These are phyloP conservation scores for Hortaea werneckii DNA, from an alignment of 2,329 filamentous ascomycete species.

Conservation along the genomic window DNA sequence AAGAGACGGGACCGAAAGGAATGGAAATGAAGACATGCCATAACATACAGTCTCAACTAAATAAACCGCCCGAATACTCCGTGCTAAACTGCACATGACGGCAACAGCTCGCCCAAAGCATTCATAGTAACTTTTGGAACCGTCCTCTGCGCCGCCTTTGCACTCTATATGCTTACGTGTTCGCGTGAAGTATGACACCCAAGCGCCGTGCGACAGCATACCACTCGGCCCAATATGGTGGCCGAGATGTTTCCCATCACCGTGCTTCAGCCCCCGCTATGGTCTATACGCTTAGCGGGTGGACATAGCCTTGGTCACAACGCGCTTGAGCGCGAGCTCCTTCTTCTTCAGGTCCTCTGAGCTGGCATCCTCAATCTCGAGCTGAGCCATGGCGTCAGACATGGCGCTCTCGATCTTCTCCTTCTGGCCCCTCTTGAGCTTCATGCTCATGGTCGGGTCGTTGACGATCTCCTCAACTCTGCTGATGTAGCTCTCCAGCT, in stretches of 20 bases:
- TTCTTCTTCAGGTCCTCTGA: conserved; percentile 99
- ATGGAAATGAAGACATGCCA: not conserved
- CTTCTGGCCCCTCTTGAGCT: conserved; percentile 98
- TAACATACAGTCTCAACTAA: not conserved
- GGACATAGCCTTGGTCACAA: conserved; percentile 71
- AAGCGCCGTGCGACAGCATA: too few relatives aligned
- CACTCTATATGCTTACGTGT: not conserved
- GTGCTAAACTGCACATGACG: not conserved
- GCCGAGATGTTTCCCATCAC: too few relatives aligned
- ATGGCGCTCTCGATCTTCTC: conserved; percentile 98
- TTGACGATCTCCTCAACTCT: conserved; percentile 98
- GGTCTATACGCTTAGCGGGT: conserved; percentile 21
- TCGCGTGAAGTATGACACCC: not conserved
- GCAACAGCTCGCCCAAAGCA: not conserved
- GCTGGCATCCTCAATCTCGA: conserved; percentile 85
- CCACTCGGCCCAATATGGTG: too few relatives aligned
- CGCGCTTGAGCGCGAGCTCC: conserved; percentile 93
- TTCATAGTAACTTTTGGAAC: not conserved
- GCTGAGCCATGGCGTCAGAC: conserved; percentile 92
- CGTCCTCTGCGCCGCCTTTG: not conserved
- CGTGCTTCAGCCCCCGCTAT: too few relatives aligned
- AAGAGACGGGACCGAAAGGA: too few relatives aligned
- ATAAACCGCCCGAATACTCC: not conserved
- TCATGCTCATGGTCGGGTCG: conserved; percentile 88
- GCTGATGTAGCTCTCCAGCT: conserved; percentile 97